These are phyloP conservation scores for Yamadazyma nakazawae DNA, from an alignment of 805 yeast genomes.

Conservation along the genomic window DNA sequence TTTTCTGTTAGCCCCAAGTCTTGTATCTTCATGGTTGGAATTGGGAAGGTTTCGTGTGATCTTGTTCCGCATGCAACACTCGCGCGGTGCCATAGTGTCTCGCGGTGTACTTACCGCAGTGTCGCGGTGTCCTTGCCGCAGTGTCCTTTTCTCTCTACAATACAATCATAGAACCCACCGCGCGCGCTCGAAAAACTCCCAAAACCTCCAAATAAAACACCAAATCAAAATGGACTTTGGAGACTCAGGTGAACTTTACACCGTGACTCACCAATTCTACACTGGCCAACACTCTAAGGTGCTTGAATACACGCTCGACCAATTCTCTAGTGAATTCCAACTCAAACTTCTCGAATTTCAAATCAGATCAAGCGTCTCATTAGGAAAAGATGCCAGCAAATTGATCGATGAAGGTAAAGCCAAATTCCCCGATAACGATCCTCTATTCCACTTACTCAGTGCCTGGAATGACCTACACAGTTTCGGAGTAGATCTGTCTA, in stretches of 20 bases:
- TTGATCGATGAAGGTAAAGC: conserved; percentile 35
- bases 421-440: conserved; percentile 33
- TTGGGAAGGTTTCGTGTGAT: background rate
- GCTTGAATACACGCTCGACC: conserved; percentile 33
- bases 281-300: conserved; percentile 54
- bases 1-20: background rate
- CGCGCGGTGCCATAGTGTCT: background rate
- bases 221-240: conserved; percentile 34
- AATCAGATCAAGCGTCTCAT: conserved; percentile 37
- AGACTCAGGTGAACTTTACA: conserved; percentile 51
- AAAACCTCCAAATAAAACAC: background rate
- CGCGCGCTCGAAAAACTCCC: background rate
- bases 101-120: background rate
- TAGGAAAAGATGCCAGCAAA: conserved; percentile 36
- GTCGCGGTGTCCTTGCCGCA: background rate
- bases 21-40: background rate
- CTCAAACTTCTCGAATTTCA: conserved; percentile 39
- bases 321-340: conserved; percentile 35
- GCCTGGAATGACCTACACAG: conserved; percentile 43
- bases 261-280: conserved; percentile 56
- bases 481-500: conserved; percentile 41
- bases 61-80: background rate
- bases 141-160: background rate
- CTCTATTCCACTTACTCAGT: conserved; percentile 33
- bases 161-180: background rate